These are phyloP conservation scores for Leccinum variicolor DNA, from an alignment of 768 basidiomycete genomes.

Conservation along the genomic window DNA sequence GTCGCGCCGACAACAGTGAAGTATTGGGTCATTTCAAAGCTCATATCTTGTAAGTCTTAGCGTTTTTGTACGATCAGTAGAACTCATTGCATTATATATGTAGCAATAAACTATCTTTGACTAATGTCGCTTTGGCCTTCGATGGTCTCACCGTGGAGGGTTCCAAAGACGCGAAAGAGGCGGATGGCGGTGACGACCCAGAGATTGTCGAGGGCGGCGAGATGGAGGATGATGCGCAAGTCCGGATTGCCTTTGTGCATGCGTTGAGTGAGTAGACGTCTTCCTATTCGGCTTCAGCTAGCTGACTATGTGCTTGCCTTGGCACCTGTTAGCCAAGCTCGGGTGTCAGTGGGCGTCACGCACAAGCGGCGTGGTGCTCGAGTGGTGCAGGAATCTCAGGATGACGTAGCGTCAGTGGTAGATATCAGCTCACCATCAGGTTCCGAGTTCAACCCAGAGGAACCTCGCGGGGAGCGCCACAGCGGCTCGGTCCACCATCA, in stretches of 20 bases:
- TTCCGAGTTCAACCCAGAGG: not conserved
- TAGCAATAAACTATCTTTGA: not conserved
- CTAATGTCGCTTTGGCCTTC: not conserved
- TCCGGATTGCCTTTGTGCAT: not conserved
- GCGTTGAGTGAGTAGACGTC: not conserved
- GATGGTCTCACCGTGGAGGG: not conserved
- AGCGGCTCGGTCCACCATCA: no score
- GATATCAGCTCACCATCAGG: not conserved
- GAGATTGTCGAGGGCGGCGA: not conserved
- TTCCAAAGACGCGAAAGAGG: not conserved
- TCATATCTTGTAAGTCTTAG: not conserved
- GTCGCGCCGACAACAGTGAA: not conserved
- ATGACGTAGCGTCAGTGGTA: not conserved
- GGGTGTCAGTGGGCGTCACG: not conserved
- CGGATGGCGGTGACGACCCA: not conserved
- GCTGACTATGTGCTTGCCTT: not conserved
- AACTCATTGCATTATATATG: not conserved
- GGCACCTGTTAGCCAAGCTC: not conserved
- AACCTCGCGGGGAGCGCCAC: not conserved
- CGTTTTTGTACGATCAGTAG: not conserved
- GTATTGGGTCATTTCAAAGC: not conserved
- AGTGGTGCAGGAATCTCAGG: no score
- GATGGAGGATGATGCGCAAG: not conserved
- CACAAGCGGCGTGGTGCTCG: not conserved
- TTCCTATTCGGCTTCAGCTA: not conserved